Evolutionary conservation across 2,329 filamentous ascomycete genomes (phyloP), one percentile per base, ranked within the genome.

Genomic region (Fusarium sp.): DNA sequence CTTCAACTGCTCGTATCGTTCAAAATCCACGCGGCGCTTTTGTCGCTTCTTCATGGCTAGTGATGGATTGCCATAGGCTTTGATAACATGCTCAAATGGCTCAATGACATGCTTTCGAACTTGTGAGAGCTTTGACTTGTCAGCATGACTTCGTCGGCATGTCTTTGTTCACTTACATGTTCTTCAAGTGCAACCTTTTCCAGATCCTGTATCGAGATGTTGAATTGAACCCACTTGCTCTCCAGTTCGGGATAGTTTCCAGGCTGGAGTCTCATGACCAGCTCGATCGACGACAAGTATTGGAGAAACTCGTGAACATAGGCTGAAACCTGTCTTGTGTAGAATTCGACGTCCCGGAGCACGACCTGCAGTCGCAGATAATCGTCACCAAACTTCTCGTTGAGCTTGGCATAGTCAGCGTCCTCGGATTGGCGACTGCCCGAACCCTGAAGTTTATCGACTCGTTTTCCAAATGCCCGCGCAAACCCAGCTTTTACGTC

Each of bases 171-270:
- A 85, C 89, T 89, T 85, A 95, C 92, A 86, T 98, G 95, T 75
- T 96, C 93, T 69, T 95, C 93, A 24, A 98, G 86, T 6, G 93
- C 93, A 72, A 95, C 90, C 69, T 92, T 93, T 78, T 95, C 92
- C 73, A 98, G 91, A 77, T 98, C 95, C 73, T 93, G 90, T 83
- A 97, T 93, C 36, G 93, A 93, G 78, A 95, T 91, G 74, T 95
- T 96, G 83, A 98, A 96, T 70, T 92, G 93, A 58, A 95, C 93
- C 94, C 96, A 98, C 81, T 97, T 97, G 85, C 93, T 95, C 83
- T 98, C 95, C 44, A 97, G 86, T 81, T 98, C 95, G 1, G 94
- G 92, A 80, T 94, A 91, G 67, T 89, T 91, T 58, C 92, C 93
- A 14, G 92, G 92, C 74, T 91, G 89, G 36, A 91, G 83, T 42